Base-by-base conservation (phyloP, 495 filamentous ascomycete species). In the Aspergillus incahuasiensis region DNA sequence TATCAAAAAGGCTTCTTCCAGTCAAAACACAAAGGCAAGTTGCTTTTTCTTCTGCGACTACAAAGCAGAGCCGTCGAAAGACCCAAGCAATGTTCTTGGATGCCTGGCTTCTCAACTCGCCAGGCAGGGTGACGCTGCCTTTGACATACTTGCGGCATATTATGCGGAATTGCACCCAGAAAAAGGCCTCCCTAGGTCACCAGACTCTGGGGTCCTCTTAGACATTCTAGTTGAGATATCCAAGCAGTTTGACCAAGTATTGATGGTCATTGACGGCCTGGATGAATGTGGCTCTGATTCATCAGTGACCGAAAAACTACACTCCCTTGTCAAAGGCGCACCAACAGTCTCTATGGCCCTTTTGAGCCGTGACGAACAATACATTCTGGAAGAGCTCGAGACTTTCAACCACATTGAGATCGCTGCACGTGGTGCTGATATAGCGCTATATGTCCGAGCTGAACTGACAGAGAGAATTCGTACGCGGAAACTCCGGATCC, bases 1-100 rank as follows among this genome's bases (percentile, higher is more conserved):
- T 12, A 20, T 43, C 11, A 32, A n/a, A 12, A 9, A 20, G 12
- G 32, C n/a, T 28, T 4, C 25, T 3, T 28, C 8, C 4, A 8
- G 3, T 28, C 25, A 20, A 9, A 20, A 11, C 5, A 30, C 48
- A 22, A 18, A 6, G 12, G 48, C 47, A 6, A 21, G n/a, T 2
- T 32, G 28, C 1, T 50, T 50, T 15, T 50, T 50, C 18, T 50
- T 50, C 48, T 50, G 48, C 30, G 30, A 50, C 32, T 50, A 50
- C 32, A 50, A 50, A 19, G 16, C 7, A 4, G 12, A 19, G 18
- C 12, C 28, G 6, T 32, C 11, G 48, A 32, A 50, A 3, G 8
- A 19, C n/a, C n/a, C n/a, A 8, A 12, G 12, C 6, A 50, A 38
- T n/a, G 24, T 50, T 9, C 32, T 50, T 1, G 1, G 28, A 30